Conservation (phyloP, 441 rosid species). For the Gossypium aridum region DNA sequence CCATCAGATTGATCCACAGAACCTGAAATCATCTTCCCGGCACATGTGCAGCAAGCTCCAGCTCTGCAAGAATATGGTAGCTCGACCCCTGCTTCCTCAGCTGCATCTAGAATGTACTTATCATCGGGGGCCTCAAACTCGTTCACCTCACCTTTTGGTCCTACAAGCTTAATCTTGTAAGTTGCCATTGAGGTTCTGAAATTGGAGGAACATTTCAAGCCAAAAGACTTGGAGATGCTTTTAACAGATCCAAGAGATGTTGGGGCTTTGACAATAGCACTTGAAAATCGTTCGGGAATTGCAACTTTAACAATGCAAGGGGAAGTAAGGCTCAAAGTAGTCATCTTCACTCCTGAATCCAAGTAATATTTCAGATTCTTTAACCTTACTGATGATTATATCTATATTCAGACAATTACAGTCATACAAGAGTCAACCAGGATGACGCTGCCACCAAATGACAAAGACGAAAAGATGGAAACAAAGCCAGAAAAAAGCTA, state of each 20-base stretch:
- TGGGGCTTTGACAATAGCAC: constrained; percentile 27
- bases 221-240: constrained; percentile 47
- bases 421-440: background rate
- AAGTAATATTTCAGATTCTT: background rate
- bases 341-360: constrained; percentile 33
- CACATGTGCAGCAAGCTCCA: constrained; percentile 91
- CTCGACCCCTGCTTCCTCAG: constrained; percentile 72
- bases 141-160: constrained; percentile 49
- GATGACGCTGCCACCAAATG: too few relatives aligned
- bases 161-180: constrained; percentile 77
- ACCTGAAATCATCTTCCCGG: constrained; percentile 54
- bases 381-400: background rate
- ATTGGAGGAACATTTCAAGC: constrained; percentile 53
- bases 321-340: constrained; percentile 36
- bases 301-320: constrained; percentile 34
- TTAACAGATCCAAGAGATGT: constrained; percentile 40
- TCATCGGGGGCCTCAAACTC: constrained; percentile 69
- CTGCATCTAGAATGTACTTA: constrained; percentile 65
- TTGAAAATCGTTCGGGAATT: constrained; percentile 25
- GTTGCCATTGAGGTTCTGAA: constrained; percentile 45
- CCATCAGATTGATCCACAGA: constrained; percentile 74
- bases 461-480: background rate
- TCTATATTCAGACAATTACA: background rate
- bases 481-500: background rate
- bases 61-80: constrained; percentile 90